A percentile compares a stretch with the other conserved stretches of the same genome.
Conservation (phyloP, 768 basidiomycete genomes). For the Kwoniella heveanensis region DNA sequence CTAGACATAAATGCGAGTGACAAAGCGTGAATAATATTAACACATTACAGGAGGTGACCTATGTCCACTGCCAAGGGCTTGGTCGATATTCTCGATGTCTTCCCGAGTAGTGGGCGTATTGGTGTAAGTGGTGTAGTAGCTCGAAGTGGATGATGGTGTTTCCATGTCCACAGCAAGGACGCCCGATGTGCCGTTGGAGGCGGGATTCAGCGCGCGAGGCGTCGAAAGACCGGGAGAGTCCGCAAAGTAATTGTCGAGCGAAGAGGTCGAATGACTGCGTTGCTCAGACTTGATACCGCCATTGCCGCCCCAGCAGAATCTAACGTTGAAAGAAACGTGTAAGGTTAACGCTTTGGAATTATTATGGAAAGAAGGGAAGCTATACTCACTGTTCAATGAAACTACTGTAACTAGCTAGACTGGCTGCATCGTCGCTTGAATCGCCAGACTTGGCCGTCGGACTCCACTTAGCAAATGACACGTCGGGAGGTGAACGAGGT, state of each 20-base stretch:
- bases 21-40: neutral
- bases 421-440: slow-evolving; percentile 21
- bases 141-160: slow-evolving; percentile 26
- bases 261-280: slow-evolving; percentile 39
- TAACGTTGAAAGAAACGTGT: slow-evolving; percentile 15
- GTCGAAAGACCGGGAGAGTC: slow-evolving; percentile 14
- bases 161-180: neutral
- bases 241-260: slow-evolving; percentile 35
- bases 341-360: slow-evolving; percentile 3
- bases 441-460: slow-evolving; percentile 18
- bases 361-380: neutral
- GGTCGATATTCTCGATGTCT: slow-evolving; percentile 26
- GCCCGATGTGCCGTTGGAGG: neutral
- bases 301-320: slow-evolving; percentile 55
- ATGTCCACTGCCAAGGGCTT: slow-evolving; percentile 6
- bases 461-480: slow-evolving; percentile 33
- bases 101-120: slow-evolving; percentile 19
- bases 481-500: slow-evolving; percentile 41
- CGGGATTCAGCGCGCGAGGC: slow-evolving; percentile 14
- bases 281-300: slow-evolving; percentile 11
- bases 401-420: slow-evolving; percentile 44
- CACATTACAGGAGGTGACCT: slow-evolving; percentile 15
- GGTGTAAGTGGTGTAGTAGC: slow-evolving; percentile 22
- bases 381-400: slow-evolving; percentile 54
- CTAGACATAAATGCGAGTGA: neutral